Base-by-base conservation (phyloP, 805 yeast species). In the Candida chilensis region DNA sequence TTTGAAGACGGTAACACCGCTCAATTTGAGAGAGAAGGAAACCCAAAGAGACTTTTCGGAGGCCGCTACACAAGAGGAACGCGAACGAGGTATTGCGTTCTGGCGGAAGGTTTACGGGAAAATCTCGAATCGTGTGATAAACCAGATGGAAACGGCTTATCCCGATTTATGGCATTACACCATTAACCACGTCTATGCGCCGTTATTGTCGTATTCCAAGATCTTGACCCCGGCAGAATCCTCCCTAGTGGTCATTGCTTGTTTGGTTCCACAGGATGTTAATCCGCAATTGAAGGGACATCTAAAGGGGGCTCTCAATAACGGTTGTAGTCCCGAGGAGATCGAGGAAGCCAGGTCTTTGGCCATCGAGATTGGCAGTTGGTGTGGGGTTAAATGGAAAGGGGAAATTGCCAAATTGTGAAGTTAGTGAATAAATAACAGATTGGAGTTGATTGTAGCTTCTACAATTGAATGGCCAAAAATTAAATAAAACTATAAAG, bases 201-300 rank as follows among this genome's bases (percentile, higher is more conserved):
- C 94, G 4, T 54, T 88, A 20, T 63, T 88, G 36, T 78, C 94
- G 14, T 80, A 56, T 49, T 69, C 75, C 12, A 78, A 65, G 3
- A 64, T 85, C 1, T 53, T 88, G 17, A 46, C 64, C 4, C 75
- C 81, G 1, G 64, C 61, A 38, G 94, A 86, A 38, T 80, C 95
- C 2, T 76, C 90, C 19, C 48, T 85, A 35, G 78, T 85, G 19
- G 74, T 88, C 2, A 71, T 88, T 12, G 78, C 94, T 1, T 68
- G 90, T 37, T 64, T 88, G 40, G 76, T 88, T 8, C 96, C 96
- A 1, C 95, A 85, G 48, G 94, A 88, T 51, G 96, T 88, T 8
- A 85, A 83, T 41, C 95, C 95, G 0, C 96, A 88, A 44, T 63
- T 88, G 40, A 83, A 85, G 53, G 96, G 96, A 0, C 96, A 88